These are phyloP conservation scores for Sporothrix phasma DNA, from an alignment of 2,329 filamentous ascomycete species.

Conservation along the genomic window DNA sequence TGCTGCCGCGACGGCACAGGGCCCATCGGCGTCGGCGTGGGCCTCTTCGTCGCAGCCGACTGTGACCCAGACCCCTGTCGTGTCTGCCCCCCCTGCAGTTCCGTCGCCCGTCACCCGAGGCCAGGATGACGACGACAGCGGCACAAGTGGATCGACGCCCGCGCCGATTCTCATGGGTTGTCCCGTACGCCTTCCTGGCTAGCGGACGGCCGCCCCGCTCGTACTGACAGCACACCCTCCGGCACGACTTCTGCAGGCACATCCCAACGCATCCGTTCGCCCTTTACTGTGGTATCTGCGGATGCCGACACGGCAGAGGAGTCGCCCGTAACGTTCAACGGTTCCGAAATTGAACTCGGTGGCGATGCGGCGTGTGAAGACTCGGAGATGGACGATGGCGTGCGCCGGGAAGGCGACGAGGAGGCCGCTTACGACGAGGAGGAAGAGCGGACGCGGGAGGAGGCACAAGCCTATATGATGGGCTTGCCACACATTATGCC, in stretches of 20 bases:
- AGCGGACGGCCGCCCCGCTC: background rate
- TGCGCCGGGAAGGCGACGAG: conserved; percentile 30
- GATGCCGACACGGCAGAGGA: conserved; percentile 15
- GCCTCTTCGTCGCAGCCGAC: conserved; percentile 9
- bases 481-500: conserved; percentile 14
- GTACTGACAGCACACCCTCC: background rate
- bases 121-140: background rate
- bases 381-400: conserved; percentile 45
- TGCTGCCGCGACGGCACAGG: conserved; percentile 18
- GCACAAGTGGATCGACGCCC: background rate
- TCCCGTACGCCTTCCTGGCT: background rate
- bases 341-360: conserved; percentile 22
- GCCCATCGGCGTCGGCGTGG: background rate
- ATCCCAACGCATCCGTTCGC: conserved; percentile 15
- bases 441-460: conserved; percentile 29
- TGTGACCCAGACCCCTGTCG: background rate
- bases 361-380: conserved; percentile 44
- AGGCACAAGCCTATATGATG: conserved; percentile 20
- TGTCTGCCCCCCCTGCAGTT: conserved; percentile 5
- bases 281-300: conserved; percentile 14
- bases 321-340: conserved; percentile 9
- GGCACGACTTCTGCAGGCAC: conserved; percentile 13
- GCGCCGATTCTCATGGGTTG: background rate
- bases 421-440: conserved; percentile 38
- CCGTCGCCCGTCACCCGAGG: background rate